phyloP scores from a whole-genome alignment of 768 basidiomycete species.

The Podaxis sp. region DNA sequence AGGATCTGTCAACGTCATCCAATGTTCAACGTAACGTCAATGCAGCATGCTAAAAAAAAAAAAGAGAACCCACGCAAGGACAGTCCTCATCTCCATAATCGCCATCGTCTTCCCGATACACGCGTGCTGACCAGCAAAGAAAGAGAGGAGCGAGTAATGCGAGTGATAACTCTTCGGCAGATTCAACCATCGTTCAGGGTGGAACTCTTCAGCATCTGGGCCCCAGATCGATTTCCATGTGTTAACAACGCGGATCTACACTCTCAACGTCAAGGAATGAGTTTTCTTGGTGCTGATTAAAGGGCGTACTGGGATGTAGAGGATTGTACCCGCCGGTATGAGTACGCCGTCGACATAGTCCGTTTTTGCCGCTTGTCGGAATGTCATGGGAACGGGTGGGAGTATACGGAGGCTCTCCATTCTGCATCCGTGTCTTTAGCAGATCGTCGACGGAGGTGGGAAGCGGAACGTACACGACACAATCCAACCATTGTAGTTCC shows the following conservation, averaged over 20 bases:
- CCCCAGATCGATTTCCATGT: slow-evolving; percentile 49
- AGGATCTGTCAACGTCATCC: too few species aligned
- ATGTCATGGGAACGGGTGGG: slow-evolving; percentile 38
- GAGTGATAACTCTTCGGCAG: slow-evolving; percentile 31
- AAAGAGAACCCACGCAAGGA: slow-evolving; percentile 27
- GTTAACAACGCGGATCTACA: slow-evolving; percentile 47
- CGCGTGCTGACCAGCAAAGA: slow-evolving; percentile 40
- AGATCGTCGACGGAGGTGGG: background rate
- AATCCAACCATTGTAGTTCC: slow-evolving; percentile 36
- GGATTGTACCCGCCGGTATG: slow-evolving; percentile 36
- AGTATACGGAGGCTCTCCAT: slow-evolving; percentile 40
- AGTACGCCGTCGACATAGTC: slow-evolving; percentile 42
- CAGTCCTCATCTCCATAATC: slow-evolving; percentile 44
- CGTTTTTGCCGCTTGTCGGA: slow-evolving; percentile 32
- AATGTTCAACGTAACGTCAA: too few species aligned
- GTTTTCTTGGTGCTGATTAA: background rate
- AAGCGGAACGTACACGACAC: slow-evolving; percentile 27
- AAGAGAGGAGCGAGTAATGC: slow-evolving; percentile 33
- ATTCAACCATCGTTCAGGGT: slow-evolving; percentile 42
- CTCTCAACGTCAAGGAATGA: too few species aligned
- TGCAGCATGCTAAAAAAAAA: too few species aligned
- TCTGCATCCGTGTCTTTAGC: slow-evolving; percentile 16
- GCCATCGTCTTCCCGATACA: slow-evolving; percentile 49
- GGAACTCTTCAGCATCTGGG: slow-evolving; percentile 45
- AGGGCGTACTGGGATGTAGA: slow-evolving; percentile 35